Evolutionary conservation across 345 rosid genomes (phyloP).

Genomic region (Sonneratia alba): DNA sequence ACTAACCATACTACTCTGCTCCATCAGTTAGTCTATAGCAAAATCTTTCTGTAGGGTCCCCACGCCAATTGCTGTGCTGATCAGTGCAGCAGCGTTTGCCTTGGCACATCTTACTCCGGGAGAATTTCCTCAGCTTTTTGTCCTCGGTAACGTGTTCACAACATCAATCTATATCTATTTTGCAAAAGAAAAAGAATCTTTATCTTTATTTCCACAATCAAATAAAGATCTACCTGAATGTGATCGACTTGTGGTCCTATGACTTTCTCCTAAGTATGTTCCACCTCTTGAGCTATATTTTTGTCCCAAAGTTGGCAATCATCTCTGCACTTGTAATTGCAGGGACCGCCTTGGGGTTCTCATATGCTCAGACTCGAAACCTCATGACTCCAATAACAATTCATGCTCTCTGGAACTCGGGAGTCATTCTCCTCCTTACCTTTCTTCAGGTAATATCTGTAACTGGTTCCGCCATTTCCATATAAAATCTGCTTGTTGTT

Average conservation of each 20-base stretch:
- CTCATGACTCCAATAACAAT: constrained; percentile 71
- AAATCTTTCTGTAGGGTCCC: constrained; percentile 52
- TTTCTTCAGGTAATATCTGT: constrained; percentile 59
- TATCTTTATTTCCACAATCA: neutral
- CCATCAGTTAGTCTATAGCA: neutral
- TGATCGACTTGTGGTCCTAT: neutral
- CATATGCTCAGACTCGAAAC: constrained; percentile 87
- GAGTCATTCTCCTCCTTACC: constrained; percentile 73
- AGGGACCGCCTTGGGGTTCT: constrained; percentile 68
- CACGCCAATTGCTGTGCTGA: constrained; percentile 62
- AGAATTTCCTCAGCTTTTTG: constrained; percentile 82
- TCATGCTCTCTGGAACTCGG: constrained; percentile 84
- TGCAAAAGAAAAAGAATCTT: neutral
- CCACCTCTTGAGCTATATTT: neutral
- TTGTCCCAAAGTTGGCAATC: neutral
- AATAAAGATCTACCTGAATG: neutral
- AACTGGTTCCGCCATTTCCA: neutral
- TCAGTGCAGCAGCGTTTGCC: constrained; percentile 91
- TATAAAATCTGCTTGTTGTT: neutral
- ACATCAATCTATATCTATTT: too few relatives aligned
- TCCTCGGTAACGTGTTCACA: constrained; percentile 41
- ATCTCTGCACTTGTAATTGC: neutral
- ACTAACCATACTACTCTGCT: neutral
- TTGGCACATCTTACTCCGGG: constrained; percentile 87
- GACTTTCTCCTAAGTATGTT: neutral